A percentile compares a stretch with the other conserved stretches of the same genome.
Evolutionary conservation across 2,329 filamentous ascomycete genomes (phyloP).

Genomic region (Fusarium verticillioides): DNA sequence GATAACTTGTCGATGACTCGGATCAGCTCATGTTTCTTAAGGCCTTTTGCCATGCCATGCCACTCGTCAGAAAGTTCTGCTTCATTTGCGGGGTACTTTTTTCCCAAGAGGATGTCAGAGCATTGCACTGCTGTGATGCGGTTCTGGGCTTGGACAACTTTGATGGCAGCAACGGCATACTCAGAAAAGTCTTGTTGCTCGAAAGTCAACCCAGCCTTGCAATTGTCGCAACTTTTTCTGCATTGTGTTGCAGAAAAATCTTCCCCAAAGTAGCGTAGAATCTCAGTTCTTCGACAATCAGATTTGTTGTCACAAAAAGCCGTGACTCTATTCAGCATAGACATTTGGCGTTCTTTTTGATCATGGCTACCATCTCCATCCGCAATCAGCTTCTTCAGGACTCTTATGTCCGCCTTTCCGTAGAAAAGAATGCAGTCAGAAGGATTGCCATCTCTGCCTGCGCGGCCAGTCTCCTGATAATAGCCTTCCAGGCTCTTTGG

Average conservation of each 20-base stretch:
- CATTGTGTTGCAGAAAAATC: constrained; percentile 79
- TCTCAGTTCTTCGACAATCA: constrained; percentile 87
- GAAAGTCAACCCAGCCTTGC: constrained; percentile 76
- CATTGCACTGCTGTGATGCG: constrained; percentile 81
- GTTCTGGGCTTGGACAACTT: constrained; percentile 70
- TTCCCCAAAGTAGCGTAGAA: constrained; percentile 95
- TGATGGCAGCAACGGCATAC: constrained; percentile 76
- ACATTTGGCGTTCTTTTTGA: constrained; percentile 84
- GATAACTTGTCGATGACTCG: constrained; percentile 84
- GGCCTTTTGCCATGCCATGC: constrained; percentile 74
- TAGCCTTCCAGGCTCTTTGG: constrained; percentile 98
- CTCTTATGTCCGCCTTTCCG: constrained; percentile 78
- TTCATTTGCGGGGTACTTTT: constrained; percentile 68
- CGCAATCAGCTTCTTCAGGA: constrained; percentile 82
- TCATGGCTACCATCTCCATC: constrained; percentile 79
- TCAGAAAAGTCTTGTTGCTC: constrained; percentile 81
- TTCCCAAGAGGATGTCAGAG: constrained; percentile 84
- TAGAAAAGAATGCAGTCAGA: constrained; percentile 95
- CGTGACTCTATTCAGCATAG: constrained; percentile 87
- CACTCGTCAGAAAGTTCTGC: constrained; percentile 65
- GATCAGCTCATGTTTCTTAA: constrained; percentile 82
- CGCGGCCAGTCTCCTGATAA: constrained; percentile 96
- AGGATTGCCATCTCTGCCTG: constrained; percentile 86
- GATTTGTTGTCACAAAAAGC: constrained; percentile 90
- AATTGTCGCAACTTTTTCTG: constrained; percentile 86